A percentile compares a stretch with the other conserved stretches of the same genome.
Conservation (phyloP, 371 early-diverging fungal genomes). For the Fennellomyces sp. region DNA sequence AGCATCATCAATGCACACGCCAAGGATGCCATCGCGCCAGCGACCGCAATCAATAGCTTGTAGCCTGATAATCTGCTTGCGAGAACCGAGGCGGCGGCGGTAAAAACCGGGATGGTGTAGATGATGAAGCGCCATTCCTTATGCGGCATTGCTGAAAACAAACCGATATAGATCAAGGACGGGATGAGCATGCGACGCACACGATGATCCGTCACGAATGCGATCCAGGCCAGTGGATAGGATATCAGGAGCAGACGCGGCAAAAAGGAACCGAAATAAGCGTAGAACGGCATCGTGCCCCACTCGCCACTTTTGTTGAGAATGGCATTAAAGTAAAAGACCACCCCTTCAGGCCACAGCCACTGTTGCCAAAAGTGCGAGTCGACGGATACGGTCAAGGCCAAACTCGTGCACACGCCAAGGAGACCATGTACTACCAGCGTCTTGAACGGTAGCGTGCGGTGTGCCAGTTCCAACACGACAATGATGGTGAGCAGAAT, state of each 20-base stretch:
- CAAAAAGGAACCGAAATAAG: slow-evolving; percentile 72
- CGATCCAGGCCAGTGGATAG: slow-evolving; percentile 64
- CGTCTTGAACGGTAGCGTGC: slow-evolving; percentile 20
- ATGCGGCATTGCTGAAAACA: slow-evolving; percentile 84
- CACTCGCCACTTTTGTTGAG: slow-evolving; percentile 79
- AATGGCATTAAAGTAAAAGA: slow-evolving; percentile 87
- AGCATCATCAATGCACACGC: slow-evolving; percentile 51
- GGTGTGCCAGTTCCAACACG: slow-evolving; percentile 29
- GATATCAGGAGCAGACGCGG: slow-evolving; percentile 79
- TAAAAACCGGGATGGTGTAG: slow-evolving; percentile 85
- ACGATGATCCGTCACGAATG: slow-evolving; percentile 36
- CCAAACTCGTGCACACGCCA: slow-evolving; percentile 43
- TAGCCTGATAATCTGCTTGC: slow-evolving; percentile 23
- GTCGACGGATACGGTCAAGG: slow-evolving; percentile 70
- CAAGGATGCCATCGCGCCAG: slow-evolving; percentile 30
- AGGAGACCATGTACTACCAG: slow-evolving; percentile 35
- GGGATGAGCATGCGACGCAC: slow-evolving; percentile 63
- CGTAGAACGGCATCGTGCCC: slow-evolving; percentile 81
- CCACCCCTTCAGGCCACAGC: slow-evolving; percentile 87
- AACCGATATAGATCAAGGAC: slow-evolving; percentile 52
- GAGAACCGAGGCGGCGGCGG: slow-evolving; percentile 65
- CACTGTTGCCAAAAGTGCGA: slow-evolving; percentile 79
- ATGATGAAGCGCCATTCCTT: slow-evolving; percentile 98
- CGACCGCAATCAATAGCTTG: slow-evolving; percentile 20
- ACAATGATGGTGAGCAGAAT: slow-evolving; percentile 53